Percentiles rank a stretch among this genome's conserved stretches.
Conservation (phyloP, 345 rosid genomes). For the Lepidium sativum region DNA sequence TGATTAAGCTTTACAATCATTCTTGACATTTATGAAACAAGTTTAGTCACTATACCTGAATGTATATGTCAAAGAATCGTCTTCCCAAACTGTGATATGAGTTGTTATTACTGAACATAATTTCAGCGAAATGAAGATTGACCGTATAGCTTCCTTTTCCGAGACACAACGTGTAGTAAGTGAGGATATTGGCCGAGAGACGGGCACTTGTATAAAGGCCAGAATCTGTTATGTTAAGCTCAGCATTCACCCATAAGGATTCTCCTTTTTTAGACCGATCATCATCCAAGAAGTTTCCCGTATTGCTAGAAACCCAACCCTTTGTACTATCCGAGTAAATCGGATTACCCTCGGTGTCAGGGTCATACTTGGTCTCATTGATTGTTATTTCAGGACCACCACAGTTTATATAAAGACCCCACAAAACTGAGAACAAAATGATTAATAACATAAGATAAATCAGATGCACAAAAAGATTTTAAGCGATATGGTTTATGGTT, state of each 20-base stretch:
- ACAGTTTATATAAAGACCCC: slow-evolving; percentile 48
- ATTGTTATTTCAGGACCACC: slow-evolving; percentile 39
- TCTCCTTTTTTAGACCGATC: slow-evolving; percentile 18
- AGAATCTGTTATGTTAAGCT: slow-evolving; percentile 16
- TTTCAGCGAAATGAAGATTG: slow-evolving; percentile 77
- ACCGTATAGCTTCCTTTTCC: slow-evolving; percentile 44
- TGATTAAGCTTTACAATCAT: background rate
- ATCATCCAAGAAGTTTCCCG: slow-evolving; percentile 57
- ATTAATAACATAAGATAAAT: background rate
- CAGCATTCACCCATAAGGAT: slow-evolving; percentile 11
- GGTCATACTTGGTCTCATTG: slow-evolving; percentile 33
- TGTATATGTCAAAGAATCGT: slow-evolving; percentile 52
- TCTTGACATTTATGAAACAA: background rate
- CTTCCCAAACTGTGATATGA: slow-evolving; percentile 43
- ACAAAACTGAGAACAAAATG: slow-evolving; percentile 30
- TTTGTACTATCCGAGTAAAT: background rate
- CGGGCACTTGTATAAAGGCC: slow-evolving; percentile 37
- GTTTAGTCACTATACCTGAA: slow-evolving; percentile 42
- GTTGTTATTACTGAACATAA: slow-evolving; percentile 33
- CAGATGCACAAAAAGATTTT: background rate
- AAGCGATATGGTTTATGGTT: background rate
- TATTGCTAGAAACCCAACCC: slow-evolving; percentile 58
- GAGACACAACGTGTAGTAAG: slow-evolving; percentile 52
- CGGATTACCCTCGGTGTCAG: slow-evolving; percentile 34
- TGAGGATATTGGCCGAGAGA: slow-evolving; percentile 47